These are phyloP conservation scores for Candida sp. DNA, from an alignment of 1,139 yeast genomes.

Conservation along the genomic window DNA sequence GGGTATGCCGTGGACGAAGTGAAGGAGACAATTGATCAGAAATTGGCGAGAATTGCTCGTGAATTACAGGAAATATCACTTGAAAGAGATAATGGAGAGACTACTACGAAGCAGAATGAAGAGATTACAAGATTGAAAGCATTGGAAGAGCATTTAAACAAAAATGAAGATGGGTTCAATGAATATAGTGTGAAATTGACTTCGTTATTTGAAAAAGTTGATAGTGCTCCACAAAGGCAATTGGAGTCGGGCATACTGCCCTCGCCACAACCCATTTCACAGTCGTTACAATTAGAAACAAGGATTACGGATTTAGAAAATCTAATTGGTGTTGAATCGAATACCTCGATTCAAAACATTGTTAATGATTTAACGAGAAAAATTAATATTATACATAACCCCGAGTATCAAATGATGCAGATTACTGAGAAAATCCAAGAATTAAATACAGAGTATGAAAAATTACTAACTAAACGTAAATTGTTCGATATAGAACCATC, in stretches of 20 bases:
- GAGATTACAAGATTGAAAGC: conserved; percentile 1
- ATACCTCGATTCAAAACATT: conserved; percentile 18
- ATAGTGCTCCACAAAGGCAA: background rate
- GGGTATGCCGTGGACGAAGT: conserved; percentile 24
- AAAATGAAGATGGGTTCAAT: conserved; percentile 7
- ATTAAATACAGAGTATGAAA: conserved; percentile 14
- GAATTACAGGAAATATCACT: conserved; percentile 40
- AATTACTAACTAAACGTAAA: conserved; percentile 11
- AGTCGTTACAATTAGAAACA: conserved; percentile 19
- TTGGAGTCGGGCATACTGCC: background rate
- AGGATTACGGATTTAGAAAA: conserved; percentile 20
- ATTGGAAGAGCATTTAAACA: conserved; percentile 5
- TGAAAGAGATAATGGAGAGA: conserved; percentile 4
- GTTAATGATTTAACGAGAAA: conserved; percentile 33
- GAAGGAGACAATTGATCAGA: conserved; percentile 40
- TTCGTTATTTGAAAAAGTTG: background rate
- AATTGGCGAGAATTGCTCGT: conserved; percentile 38
- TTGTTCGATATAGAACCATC: conserved; percentile 7
- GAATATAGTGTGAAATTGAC: conserved; percentile 3
- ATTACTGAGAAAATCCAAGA: conserved; percentile 15
- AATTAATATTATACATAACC: conserved; percentile 35
- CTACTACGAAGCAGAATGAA: conserved; percentile 7
- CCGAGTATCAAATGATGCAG: conserved; percentile 23
- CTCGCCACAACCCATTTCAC: conserved; percentile 5
- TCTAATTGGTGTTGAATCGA: conserved; percentile 18